Evolutionary conservation across 2,329 filamentous ascomycete species (phyloP), one percentile per base, ranked within the genome.

Genomic region (Teratosphaeria gauchensis): DNA sequence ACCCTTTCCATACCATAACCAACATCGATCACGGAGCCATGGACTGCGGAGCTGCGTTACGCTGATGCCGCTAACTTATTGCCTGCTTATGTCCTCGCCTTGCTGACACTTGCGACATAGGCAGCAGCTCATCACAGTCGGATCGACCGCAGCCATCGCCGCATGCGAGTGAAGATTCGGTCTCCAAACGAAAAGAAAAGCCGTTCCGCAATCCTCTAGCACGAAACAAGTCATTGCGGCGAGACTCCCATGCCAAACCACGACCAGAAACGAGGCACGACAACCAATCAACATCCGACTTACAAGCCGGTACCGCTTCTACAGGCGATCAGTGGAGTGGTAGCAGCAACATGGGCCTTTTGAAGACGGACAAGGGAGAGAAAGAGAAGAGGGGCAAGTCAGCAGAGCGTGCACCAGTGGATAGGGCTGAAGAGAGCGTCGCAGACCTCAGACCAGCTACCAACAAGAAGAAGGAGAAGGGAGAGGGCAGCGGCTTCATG

Each of bases 301-400:
- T 63, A 30, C 62, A 62, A 38, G 65, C 64, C 9, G 68, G 66
- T 31, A 69, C 68, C 12, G 69, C 69, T 55, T 66, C 68, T 24
- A 16, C 16, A 65, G 67, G 46, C 68, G 65, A 66, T 63, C 63
- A 38, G 62, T 61, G 9, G 28, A 53, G 32, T 63, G 5, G 16
- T 19, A 48, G 42, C 42, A 19, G n/a, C 42, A 19, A 70, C 46
- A 61, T 64, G 53, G 53, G 60, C 31, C 57, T 65, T 58, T 61
- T 65, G 21, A 58, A 63, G 59, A 46, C 35, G 35, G 42, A 19
- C 16, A 63, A 66, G 56, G 57, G 56, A 28, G 46, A 38, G 24
- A 68, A 63, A 64, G 66, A 66, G 9, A 62, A 59, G 58, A 68
- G 69, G 38, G 69, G 69, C 52, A 71, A 70, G 59, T 71, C 69